phyloP scores from a whole-genome alignment of 352 stramenopile species.

The Phytophthora aleatoria region DNA sequence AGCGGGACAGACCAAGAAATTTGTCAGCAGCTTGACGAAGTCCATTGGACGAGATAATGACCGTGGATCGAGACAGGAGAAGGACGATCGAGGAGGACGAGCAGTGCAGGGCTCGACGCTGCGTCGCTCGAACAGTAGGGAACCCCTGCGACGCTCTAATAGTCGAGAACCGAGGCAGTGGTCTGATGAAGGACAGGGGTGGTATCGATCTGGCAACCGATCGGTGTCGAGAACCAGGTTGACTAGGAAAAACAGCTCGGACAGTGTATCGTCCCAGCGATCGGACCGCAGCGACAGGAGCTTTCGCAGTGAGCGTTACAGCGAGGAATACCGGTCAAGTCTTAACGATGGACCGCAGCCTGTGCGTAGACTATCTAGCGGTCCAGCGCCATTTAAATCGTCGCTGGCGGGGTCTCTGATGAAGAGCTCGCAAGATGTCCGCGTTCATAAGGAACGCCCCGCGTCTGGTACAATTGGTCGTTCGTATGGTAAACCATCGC shows the following conservation, averaged over 20 bases:
- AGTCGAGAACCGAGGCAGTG: constrained; percentile 26
- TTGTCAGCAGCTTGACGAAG: constrained; percentile 46
- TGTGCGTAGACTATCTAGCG: constrained; percentile 29
- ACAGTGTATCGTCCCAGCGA: constrained; percentile 56
- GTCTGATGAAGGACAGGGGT: constrained; percentile 13
- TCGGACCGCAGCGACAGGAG: constrained; percentile 51
- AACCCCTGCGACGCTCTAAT: constrained; percentile 17
- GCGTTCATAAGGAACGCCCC: constrained; percentile 35
- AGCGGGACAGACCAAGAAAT: constrained; percentile 27
- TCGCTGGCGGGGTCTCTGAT: constrained; percentile 29
- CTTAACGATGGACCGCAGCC: constrained; percentile 23
- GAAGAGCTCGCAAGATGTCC: constrained; percentile 61
- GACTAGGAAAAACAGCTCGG: constrained; percentile 57
- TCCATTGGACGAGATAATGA: constrained; percentile 36
- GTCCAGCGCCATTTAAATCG: constrained; percentile 33
- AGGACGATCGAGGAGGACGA: constrained; percentile 15
- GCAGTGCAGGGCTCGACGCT: constrained; percentile 17
- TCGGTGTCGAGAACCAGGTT: constrained; percentile 36
- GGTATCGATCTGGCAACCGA: constrained; percentile 30
- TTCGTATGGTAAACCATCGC: constrained; percentile 15
- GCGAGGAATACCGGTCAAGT: constrained; percentile 29
- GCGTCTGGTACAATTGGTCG: constrained; percentile 28
- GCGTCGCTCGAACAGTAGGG: constrained; percentile 22
- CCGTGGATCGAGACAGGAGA: constrained; percentile 14
- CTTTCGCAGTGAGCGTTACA: constrained; percentile 38